Evolutionary conservation across 106 monocot genomes (phyloP), one percentile per base, ranked within the genome.

Genomic region (Apostasia ramifera): DNA sequence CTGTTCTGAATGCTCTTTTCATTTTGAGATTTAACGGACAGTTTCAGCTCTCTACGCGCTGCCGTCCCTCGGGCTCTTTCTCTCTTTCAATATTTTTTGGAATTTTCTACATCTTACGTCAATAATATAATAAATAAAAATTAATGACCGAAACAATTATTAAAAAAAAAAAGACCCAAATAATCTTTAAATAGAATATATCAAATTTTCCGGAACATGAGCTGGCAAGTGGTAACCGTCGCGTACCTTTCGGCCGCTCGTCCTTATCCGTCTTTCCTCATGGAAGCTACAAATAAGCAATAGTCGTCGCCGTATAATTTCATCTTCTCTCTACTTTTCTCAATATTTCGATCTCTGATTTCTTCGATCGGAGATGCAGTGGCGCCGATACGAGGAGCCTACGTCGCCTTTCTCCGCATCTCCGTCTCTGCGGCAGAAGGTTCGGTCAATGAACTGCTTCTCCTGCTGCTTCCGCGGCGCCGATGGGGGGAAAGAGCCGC

Each of bases 391-490:
- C 8, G 50, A 50, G 8, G 50, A 50, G 6, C 41, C 60, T 1
- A 7, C 39, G 4, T 40, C 40, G 42, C 50, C 8, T 5, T 12
- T 44, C 12, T 62, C 44, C 4, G 5, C 74, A 6, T 67, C 67
- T 0, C 41, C 66, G 7, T 79, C 76, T 40, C 45, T 79, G 0
- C 71, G 64, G 66, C 57, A 74, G 42, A 73, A 71, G 58, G 40
- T 81, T 56, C 80, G 77, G 42, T 73, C 73, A 69, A 70, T 74
- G 5, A 8, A 15, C 77, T 83, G 83, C 77, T 83, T 80, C 73
- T 77, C 77, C 26, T 87, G 83, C 83, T 87, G 83, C 74, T 87
- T 87, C 80, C 54, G 69, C 53, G 71, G 60, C 47, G 40, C 44
- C 42, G 53, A 52, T 8, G 44, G 40, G 26, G 68, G 12, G 6